Evolutionary conservation across 2,329 filamentous ascomycete species (phyloP), one percentile per base, ranked within the genome.

Genomic region (Ascochyta rabiei): DNA sequence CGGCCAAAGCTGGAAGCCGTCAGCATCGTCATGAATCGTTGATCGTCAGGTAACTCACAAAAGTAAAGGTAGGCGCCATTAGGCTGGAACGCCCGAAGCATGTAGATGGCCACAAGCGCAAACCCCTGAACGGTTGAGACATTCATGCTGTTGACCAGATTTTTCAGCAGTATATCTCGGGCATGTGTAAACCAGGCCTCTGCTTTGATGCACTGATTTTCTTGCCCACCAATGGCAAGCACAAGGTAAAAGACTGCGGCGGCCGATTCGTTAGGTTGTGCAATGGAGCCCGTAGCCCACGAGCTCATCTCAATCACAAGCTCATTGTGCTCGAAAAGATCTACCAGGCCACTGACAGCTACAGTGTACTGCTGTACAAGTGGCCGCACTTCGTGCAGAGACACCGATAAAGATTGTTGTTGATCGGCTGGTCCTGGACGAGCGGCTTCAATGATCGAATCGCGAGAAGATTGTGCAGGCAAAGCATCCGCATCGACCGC

Each of bases 1-100:
- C 73, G n/a, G 81, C 80, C 48, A 82, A 73, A 10, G 68, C 68
- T 71, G 21, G 2, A 8, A 23, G 2, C 2, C 10, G 39, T 49
- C 23, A 56, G 39, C 8, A 23, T 28, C 18, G 7, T 18, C 7
- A 21, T 18, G 2, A 9, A 9, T 15, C 9, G 15, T 7, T 42
- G 23, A 21, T 33, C 16, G 18, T 9, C 10, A 6, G 4, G 8
- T 6, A 24, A 28, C 38, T 54, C 57, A 54, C 80, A 80, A 16
- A 83, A 76, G 42, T 82, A 80, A 61, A 82, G 75, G 49, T 81
- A 83, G 6, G 81, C 80, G 1, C 79, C 81, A 54, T 83, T 83
- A 10, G 80, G 78, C 38, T 81, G 77, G 51, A 78, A 82, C 10
- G 79, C 78, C 24, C 80, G 73, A 2, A 83, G 71, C 79, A 83